Conservation (phyloP, 2,329 filamentous ascomycete species). For the Cordyceps cicadae region DNA sequence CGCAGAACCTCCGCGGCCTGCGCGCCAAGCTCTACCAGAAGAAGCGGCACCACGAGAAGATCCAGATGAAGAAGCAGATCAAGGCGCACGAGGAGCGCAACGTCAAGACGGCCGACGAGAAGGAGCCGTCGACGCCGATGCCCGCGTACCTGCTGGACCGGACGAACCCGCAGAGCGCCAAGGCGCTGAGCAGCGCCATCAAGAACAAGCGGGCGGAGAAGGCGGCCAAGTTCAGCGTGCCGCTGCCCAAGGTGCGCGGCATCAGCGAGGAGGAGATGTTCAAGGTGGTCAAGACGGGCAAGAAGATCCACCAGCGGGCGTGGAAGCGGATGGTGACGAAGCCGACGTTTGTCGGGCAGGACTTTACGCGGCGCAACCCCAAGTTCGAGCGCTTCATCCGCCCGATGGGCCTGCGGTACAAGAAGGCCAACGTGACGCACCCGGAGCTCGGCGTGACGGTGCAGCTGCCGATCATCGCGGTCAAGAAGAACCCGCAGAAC, state of each 20-base stretch:
- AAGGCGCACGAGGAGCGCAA: conserved; percentile 93
- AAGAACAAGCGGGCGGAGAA: conserved; percentile 95
- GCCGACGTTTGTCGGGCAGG: conserved; percentile 69
- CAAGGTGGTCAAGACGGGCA: conserved; percentile 90
- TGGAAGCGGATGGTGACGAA: conserved; percentile 64
- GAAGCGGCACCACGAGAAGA: conserved; percentile 94
- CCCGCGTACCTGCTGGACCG: conserved; percentile 92
- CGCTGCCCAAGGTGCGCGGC: conserved; percentile 82
- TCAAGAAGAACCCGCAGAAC: conserved; percentile 66
- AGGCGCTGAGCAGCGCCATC: conserved; percentile 75
- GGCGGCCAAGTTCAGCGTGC: conserved; percentile 86
- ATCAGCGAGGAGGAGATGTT: conserved; percentile 98
- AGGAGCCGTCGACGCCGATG: conserved; percentile 72
- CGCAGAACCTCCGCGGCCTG: conserved; percentile 86
- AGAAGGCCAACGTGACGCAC: conserved; percentile 52
- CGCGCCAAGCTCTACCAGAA: conserved; percentile 89
- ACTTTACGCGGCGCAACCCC: conserved; percentile 82
- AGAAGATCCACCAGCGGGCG: conserved; percentile 83
- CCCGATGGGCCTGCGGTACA: conserved; percentile 43
- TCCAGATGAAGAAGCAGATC: conserved; percentile 93
- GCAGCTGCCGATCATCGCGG: conserved; percentile 67
- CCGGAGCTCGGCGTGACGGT: conserved; percentile 80
- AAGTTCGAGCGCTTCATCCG: conserved; percentile 57
- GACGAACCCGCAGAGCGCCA: conserved; percentile 46
- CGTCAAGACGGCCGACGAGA: conserved; percentile 76